Evolutionary conservation across 2,329 filamentous ascomycete species (phyloP), one percentile per base, ranked within the genome.

Genomic region (Aaosphaeria arxii): DNA sequence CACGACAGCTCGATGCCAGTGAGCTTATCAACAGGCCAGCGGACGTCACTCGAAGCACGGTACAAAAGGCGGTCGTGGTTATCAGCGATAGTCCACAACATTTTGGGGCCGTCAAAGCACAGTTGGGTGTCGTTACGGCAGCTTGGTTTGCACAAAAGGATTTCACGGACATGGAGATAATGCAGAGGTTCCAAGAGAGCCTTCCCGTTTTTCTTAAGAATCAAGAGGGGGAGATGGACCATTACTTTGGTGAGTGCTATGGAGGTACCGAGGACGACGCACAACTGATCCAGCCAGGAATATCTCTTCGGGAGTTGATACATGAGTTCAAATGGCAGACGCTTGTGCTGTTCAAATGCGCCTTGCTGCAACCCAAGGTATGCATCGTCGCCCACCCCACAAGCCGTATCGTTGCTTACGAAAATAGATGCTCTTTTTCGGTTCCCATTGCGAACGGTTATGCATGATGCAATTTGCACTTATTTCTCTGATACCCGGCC

Each of bases 391-490:
- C n/a, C 6, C 13, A 40, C 7, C 5, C 6, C 28, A 13, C n/a
- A 33, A 9, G 11, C 29, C 17, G 5, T 11, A 13, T 11, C 17
- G 7, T 42, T 5, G 40, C 58, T 67, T 35, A 66, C 52, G 11
- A 29, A 11, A 30, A 0, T 58, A 96, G 91, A 97, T 97, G 88
- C 85, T 99, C 46, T 97, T 99, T 75, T 99, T 97, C 63, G 91
- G 94, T 53, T 91, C 92, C n/a, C 85, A 91, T 60, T 97, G 94
- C 71, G 94, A 99, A 71, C 83, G 88, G 55, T 76, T 99, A 58
- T 99, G 94, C 80, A 95, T 97, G 88, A 91, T 96, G 73, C 94
- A 99, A 71, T 99, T 97, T 74, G 94, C 92, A 40, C 81, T 99
- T 41, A 87, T 99, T 59, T 96, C 92, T 45, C 78, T 99, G 63